These are phyloP conservation scores for Comarum palustre DNA, from an alignment of 306 rosid species.

Conservation along the genomic window DNA sequence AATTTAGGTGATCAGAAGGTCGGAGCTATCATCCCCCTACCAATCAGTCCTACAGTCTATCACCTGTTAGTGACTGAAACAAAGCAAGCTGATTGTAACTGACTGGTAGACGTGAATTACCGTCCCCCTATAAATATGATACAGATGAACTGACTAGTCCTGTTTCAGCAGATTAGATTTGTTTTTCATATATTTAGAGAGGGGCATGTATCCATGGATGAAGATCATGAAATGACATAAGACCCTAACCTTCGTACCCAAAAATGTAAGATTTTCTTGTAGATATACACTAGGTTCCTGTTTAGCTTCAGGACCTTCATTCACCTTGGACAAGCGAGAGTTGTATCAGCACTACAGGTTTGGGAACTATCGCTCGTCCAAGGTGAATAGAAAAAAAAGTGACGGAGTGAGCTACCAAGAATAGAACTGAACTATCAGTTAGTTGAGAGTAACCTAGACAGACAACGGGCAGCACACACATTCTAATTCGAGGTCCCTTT, in stretches of 20 bases:
- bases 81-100: background rate
- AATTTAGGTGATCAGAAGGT: conserved; percentile 6
- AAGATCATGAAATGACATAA: background rate
- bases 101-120: conserved; percentile 4
- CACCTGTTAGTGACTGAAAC: background rate
- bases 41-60: background rate
- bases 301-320: background rate
- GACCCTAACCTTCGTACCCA: background rate
- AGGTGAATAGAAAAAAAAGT: background rate
- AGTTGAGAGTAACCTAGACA: background rate
- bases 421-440: background rate
- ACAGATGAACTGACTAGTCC: background rate
- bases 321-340: background rate
- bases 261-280: too few species aligned
- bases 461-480: background rate
- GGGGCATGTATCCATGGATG: background rate
- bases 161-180: background rate
- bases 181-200: background rate
- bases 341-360: background rate
- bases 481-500: background rate
- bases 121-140: background rate
- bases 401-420: too few species aligned
- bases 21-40: background rate
- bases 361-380: background rate
- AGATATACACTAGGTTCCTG: background rate